phyloP scores from a whole-genome alignment of 495 filamentous ascomycete genomes.

The Amniculicola lignicola region DNA sequence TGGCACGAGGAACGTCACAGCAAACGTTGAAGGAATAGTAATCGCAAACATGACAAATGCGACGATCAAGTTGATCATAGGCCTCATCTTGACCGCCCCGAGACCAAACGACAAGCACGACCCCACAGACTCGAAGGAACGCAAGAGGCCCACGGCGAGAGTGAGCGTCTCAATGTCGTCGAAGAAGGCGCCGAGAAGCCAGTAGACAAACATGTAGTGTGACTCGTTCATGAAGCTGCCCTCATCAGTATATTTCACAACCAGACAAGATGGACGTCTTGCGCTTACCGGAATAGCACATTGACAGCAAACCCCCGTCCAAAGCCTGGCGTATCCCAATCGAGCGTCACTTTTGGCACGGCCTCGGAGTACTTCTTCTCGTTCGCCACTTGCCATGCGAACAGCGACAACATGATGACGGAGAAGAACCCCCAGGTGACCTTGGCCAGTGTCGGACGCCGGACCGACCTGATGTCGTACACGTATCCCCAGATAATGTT shows the following conservation, averaged over 20 bases:
- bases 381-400: slow-evolving; percentile 45
- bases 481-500: slow-evolving; percentile 51
- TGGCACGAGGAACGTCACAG: slow-evolving; percentile 42
- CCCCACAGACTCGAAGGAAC: slow-evolving; percentile 51
- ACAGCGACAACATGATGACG: slow-evolving; percentile 28
- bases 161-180: slow-evolving; percentile 50
- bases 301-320: slow-evolving; percentile 45
- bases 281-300: slow-evolving; percentile 40
- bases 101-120: slow-evolving; percentile 51
- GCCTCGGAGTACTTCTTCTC: slow-evolving; percentile 40
- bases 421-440: slow-evolving; percentile 39
- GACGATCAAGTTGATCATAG: slow-evolving; percentile 47
- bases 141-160: slow-evolving; percentile 48
- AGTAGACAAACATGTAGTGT: slow-evolving; percentile 50
- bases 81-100: slow-evolving; percentile 44
- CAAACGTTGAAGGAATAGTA: slow-evolving; percentile 43
- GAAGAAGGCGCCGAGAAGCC: slow-evolving; percentile 51
- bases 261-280: slow-evolving; percentile 2
- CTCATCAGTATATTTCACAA: slow-evolving; percentile 2
- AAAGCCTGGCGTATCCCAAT: slow-evolving; percentile 45
- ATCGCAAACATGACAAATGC: slow-evolving; percentile 46
- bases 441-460: slow-evolving; percentile 39
- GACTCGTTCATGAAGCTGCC: slow-evolving; percentile 45
- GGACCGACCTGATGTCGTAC: slow-evolving; percentile 44
- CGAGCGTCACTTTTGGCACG: slow-evolving; percentile 37